Percentiles rank a stretch among this genome's conserved stretches.
phyloP scores from a whole-genome alignment of 2,329 filamentous ascomycete species.

The Colletotrichum viniferum region DNA sequence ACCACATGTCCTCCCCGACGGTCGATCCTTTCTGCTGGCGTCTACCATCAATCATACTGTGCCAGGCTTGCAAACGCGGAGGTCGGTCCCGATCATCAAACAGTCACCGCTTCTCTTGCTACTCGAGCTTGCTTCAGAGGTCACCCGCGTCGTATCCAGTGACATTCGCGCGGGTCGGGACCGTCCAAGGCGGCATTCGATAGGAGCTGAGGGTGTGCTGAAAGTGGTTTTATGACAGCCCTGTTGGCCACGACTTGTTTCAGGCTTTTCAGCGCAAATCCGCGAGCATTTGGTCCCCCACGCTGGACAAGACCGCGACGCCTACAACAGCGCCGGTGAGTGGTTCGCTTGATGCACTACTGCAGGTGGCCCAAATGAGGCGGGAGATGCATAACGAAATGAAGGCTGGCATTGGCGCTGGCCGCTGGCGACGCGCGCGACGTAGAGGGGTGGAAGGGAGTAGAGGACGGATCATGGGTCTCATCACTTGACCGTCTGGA shows the following conservation, averaged over 20 bases:
- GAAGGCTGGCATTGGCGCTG: not conserved
- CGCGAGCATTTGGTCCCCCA: not conserved
- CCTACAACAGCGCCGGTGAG: not conserved
- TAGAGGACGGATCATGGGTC: conserved; percentile 2
- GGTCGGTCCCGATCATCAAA: not conserved
- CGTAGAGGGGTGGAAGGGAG: not conserved
- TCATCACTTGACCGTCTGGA: conserved; percentile 13
- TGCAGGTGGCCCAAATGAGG: conserved; percentile 13
- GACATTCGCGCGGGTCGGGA: not conserved
- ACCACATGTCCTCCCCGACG: not conserved
- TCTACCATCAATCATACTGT: not conserved
- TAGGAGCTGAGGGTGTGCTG: conserved; percentile 7
- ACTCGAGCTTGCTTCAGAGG: not conserved
- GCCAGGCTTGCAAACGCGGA: not conserved
- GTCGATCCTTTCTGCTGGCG: not conserved
- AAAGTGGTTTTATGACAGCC: not conserved
- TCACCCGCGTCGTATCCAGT: conserved; percentile 1
- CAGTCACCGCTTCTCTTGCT: not conserved
- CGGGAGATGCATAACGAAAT: not conserved
- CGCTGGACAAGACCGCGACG: not conserved
- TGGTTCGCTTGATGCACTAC: conserved; percentile 18
- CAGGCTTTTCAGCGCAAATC: not conserved
- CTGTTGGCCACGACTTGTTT: conserved; percentile 17
- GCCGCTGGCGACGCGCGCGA: not conserved
- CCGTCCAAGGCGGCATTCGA: not conserved